Evolutionary conservation across 2,329 filamentous ascomycete genomes (phyloP).

Genomic region (Mariannaea elegans): DNA sequence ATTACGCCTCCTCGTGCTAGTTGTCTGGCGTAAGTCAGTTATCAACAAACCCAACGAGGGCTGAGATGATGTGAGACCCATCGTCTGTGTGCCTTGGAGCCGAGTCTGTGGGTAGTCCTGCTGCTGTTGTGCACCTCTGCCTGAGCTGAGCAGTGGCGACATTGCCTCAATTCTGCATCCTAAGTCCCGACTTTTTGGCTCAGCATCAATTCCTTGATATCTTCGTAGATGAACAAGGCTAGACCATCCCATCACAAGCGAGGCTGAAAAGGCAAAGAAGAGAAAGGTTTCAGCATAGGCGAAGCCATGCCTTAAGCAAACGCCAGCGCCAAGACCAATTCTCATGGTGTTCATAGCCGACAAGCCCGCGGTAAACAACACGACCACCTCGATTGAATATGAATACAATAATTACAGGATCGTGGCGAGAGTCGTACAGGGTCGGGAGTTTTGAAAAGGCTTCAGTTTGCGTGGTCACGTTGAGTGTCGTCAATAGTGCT

Average conservation of each 20-base stretch:
- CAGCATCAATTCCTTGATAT: neutral
- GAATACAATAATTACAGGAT: neutral
- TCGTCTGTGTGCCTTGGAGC: neutral
- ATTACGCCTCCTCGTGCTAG: neutral
- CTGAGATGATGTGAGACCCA: neutral
- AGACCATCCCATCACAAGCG: neutral
- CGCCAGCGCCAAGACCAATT: neutral
- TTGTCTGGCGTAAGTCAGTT: neutral
- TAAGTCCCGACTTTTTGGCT: neutral
- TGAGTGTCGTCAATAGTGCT: too few relatives aligned
- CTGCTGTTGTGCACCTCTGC: neutral
- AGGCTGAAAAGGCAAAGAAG: neutral
- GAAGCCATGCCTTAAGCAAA: neutral
- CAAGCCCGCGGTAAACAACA: neutral
- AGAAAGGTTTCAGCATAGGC: neutral
- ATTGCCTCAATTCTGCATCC: neutral
- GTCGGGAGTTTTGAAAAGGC: neutral
- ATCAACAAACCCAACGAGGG: too few relatives aligned
- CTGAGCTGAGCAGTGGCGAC: neutral
- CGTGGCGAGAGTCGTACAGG: neutral
- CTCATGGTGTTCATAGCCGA: neutral
- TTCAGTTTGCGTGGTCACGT: neutral
- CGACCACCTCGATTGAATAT: neutral
- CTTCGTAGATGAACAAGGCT: neutral
- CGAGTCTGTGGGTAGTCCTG: neutral